Percentiles rank a stretch among this genome's conserved stretches.
phyloP scores from a whole-genome alignment of 257 asterid species.

The Ocimum tenuiflorum region DNA sequence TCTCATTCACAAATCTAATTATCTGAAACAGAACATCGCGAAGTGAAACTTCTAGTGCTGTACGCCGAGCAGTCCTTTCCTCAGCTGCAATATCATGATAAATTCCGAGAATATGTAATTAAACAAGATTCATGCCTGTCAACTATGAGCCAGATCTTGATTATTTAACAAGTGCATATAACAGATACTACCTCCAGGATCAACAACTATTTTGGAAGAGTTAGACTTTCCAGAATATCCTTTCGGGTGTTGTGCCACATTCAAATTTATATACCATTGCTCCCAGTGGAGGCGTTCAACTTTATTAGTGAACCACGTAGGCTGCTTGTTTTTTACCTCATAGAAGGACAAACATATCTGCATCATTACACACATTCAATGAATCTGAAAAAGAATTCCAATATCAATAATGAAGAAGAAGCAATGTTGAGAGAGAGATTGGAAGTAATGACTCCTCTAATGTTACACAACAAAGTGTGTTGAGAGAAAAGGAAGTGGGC shows the following conservation, averaged over 20 bases:
- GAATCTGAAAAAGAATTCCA: not conserved
- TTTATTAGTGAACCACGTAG: conserved; percentile 83
- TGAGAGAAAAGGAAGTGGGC: not conserved
- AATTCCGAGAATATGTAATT: conserved; percentile 13
- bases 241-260: conserved; percentile 63
- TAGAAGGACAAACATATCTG: conserved; percentile 88
- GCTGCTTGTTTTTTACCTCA: conserved; percentile 83
- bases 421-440: not conserved
- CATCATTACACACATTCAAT: conserved; percentile 17
- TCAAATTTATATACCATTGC: conserved; percentile 83
- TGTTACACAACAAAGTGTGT: not conserved
- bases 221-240: conserved; percentile 59
- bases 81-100: conserved; percentile 53
- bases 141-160: not conserved
- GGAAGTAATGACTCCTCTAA: not conserved
- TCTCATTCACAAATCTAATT: conserved; percentile 81
- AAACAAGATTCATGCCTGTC: not conserved
- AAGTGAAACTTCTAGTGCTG: conserved; percentile 66
- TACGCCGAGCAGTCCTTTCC: conserved; percentile 64
- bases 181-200: conserved; percentile 64
- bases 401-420: not conserved
- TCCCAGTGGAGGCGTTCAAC: conserved; percentile 93
- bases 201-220: conserved; percentile 57
- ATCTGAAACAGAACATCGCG: conserved; percentile 88
- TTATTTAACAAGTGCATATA: not conserved